Conservation (phyloP, 2,329 filamentous ascomycete genomes). For the Juglanconis oblonga region DNA sequence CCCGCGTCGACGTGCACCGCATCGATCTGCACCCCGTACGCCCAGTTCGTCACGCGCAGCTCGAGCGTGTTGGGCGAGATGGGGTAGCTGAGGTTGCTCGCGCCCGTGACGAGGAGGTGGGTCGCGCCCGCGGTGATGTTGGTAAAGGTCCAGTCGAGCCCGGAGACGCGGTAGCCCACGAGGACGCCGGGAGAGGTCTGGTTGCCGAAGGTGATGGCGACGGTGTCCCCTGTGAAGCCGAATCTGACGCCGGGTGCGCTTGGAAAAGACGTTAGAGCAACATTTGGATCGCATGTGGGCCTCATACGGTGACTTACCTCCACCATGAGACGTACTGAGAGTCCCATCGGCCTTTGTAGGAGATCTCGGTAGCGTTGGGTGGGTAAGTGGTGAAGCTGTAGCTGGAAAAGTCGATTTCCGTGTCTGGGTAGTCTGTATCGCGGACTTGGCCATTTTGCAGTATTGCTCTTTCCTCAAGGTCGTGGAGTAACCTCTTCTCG, state of each 20-base stretch:
- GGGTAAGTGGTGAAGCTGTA: slow-evolving; percentile 43
- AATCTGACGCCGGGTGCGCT: slow-evolving; percentile 54
- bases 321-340: slow-evolving; percentile 58
- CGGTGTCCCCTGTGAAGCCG: slow-evolving; percentile 50
- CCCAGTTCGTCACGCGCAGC: slow-evolving; percentile 60
- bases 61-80: slow-evolving; percentile 50
- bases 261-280: slow-evolving; percentile 22
- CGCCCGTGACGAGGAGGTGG: slow-evolving; percentile 51
- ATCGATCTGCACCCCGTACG: slow-evolving; percentile 54
- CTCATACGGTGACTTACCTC: slow-evolving; percentile 21
- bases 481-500: slow-evolving; percentile 3
- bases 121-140: slow-evolving; percentile 56
- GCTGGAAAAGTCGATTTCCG: slow-evolving; percentile 31
- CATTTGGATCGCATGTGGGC: slow-evolving; percentile 34
- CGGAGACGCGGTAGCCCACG: slow-evolving; percentile 55
- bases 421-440: slow-evolving; percentile 38
- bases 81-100: slow-evolving; percentile 37
- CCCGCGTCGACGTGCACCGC: slow-evolving; percentile 46
- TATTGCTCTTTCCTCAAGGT: slow-evolving; percentile 27
- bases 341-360: slow-evolving; percentile 63
- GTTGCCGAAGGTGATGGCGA: slow-evolving; percentile 53
- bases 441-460: slow-evolving; percentile 41
- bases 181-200: slow-evolving; percentile 47
- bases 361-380: slow-evolving; percentile 50
- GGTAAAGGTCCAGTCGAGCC: slow-evolving; percentile 59